These are phyloP conservation scores for Rutstroemia sydowiana DNA, from an alignment of 2,329 filamentous ascomycete species.

Conservation along the genomic window DNA sequence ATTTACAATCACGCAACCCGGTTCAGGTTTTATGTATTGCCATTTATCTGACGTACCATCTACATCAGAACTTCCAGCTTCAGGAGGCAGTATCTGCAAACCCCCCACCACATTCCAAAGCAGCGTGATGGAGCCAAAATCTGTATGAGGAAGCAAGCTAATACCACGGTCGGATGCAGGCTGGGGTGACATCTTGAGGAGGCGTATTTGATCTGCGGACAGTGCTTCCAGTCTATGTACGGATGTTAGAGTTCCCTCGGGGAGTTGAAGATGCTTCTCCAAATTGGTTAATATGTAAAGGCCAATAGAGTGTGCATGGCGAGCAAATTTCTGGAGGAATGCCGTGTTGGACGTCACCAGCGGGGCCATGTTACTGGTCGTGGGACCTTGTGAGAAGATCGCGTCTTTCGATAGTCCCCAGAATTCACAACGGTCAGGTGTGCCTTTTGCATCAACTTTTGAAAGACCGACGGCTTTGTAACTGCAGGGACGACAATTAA, in stretches of 20 bases:
- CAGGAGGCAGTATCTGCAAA: slow-evolving; percentile 43
- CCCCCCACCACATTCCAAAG: slow-evolving; percentile 50
- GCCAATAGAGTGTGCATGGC: neutral
- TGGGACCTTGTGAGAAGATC: neutral
- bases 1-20: slow-evolving; percentile 39
- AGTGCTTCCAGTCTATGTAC: slow-evolving; percentile 37
- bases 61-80: slow-evolving; percentile 13
- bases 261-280: neutral
- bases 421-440: neutral
- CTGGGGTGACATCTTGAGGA: slow-evolving; percentile 43
- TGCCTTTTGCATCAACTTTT: neutral
- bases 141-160: slow-evolving; percentile 46
- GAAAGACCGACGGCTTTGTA: neutral
- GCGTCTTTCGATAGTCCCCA: neutral
- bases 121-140: slow-evolving; percentile 48
- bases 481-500: neutral
- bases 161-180: slow-evolving; percentile 35
- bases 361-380: neutral
- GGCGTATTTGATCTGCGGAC: slow-evolving; percentile 48
- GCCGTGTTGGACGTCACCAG: neutral
- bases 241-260: slow-evolving; percentile 31
- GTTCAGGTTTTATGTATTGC: slow-evolving; percentile 45
- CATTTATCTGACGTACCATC: slow-evolving; percentile 32
- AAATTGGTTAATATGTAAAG: neutral
- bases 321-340: neutral